Conservation (phyloP, 345 rosid genomes). For the Boechera retrofracta region DNA sequence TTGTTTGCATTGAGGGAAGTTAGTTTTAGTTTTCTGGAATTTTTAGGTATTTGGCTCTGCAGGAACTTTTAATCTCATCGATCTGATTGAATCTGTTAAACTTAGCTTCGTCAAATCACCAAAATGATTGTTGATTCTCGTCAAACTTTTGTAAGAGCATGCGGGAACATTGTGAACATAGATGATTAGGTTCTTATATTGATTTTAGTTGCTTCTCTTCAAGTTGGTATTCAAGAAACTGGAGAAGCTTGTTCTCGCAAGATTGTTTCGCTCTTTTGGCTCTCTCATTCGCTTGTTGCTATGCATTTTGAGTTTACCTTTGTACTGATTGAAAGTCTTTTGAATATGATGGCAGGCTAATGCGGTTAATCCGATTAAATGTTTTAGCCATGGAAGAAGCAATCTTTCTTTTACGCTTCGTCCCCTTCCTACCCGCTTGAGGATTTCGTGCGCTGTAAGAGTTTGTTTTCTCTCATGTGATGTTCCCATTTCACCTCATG, state of each 20-base stretch:
- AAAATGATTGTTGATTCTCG: no score
- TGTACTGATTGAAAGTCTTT: not conserved
- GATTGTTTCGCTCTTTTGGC: not conserved
- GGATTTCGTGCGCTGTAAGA: conserved; percentile 62
- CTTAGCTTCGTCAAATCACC: not conserved
- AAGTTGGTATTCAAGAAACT: not conserved
- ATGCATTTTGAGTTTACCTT: not conserved
- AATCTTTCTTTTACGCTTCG: conserved; percentile 48
- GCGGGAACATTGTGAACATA: not conserved
- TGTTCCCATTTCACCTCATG: not conserved
- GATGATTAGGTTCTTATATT: not conserved
- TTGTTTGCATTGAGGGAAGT: no score
- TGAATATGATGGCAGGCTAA: conserved; percentile 44
- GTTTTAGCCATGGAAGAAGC: conserved; percentile 48
- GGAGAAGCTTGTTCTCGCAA: not conserved
- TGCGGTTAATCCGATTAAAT: conserved; percentile 32
- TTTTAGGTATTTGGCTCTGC: not conserved
- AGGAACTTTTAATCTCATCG: not conserved
- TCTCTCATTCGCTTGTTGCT: not conserved
- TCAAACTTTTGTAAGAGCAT: no score
- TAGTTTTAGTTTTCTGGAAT: not conserved
- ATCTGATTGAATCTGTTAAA: conserved; percentile 1
- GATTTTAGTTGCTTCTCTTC: not conserved
- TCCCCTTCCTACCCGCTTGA: conserved; percentile 45
- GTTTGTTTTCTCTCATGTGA: not conserved